Evolutionary conservation across 306 rosid genomes (phyloP), one percentile per base, ranked within the genome.

Genomic region (Quercus agrifolia): DNA sequence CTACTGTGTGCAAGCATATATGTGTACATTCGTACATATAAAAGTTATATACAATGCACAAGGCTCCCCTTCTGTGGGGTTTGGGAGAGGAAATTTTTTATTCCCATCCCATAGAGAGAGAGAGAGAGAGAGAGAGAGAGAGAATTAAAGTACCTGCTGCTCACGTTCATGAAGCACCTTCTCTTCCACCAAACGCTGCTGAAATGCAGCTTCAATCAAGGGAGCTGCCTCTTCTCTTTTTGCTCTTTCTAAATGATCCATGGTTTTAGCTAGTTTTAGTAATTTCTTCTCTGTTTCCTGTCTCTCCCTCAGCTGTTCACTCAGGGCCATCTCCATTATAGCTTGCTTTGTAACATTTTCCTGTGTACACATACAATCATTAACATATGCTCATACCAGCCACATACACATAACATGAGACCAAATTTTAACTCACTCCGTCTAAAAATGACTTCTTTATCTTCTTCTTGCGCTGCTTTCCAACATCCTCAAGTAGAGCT

Each of bases 161-260:
- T 93, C 94, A 10, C 83, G 93, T 67, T 96, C 99, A 79, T 96
- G 94, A 77, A 93, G 90, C 63, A 80, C 44, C 82, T 86, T 89
- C 83, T 96, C 99, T 88, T 93, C 96, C 28, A 90, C 96, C 56
- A 91, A 73, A 58, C 93, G 97, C 66, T 88, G 87, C 77, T 90
- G 94, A 89, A 85, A 93, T 2, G 93, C 90, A 81, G 97, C 97
- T 81, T 91, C 97, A 88, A 96, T 91, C 74, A 93, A 74, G 1
- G 98, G 87, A 69, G 98, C 97, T 13, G 96, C 90, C 81, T 90
- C 99, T 79, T 96, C 99, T 80, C 99, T 87, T 85, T 91, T 96
- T 5, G 99, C 99, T 77, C 99, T 91, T 82, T 96, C 99, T 73
- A 89, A 77, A 84, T 89, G 77, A 84, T 96, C 99, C 99, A 96